Base-by-base conservation (phyloP, 129 eudicot species). In the Kitagawia praeruptora region DNA sequence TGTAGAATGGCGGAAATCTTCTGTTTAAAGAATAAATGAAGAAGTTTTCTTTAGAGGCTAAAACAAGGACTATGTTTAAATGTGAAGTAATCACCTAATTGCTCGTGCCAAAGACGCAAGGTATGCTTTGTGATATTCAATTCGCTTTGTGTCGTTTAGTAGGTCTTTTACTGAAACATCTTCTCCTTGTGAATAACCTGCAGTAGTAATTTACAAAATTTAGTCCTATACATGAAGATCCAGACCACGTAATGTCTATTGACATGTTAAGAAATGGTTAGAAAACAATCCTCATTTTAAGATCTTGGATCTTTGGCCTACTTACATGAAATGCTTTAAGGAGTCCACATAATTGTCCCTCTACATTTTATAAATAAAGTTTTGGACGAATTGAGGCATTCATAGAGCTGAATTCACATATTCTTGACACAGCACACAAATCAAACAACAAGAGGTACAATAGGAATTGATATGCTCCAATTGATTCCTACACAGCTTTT, bases 51-150 rank as follows among this genome's bases (percentile, higher is more conserved):
- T 46, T 12, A 11, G n/a, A 53, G 61, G 16, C 8, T n/a, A 53
- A 53, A 18, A 53, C 61, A 11, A 8, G 63, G 27, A 54, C 0
- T 54, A 54, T 54, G 53, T 13, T 48, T 48, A 18, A 14, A 23
- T 21, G 6, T 1, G 27, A 1, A 23, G 8, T 23, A 78, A 76
- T 86, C 75, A 90, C 98, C 90, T 90, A 47, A 87, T 88, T 25
- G 96, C 85, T 51, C 56, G 70, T 45, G 87, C 92, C 78, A 94
- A 88, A 83, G 84, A 82, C 42, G 88, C 80, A 48, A 94, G 96
- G 79, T 94, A 86, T 21, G 89, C 42, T 51, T 88, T 81, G 80
- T 90, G 92, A 83, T 37, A 94, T 71, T 85, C 81, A 58, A 94
- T 51, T 74, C 98, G 83, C 82, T 90, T 86, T 70, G 78, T 74